Evolutionary conservation across 2,329 filamentous ascomycete species (phyloP).

Genomic region (Ophiostoma ulmi): DNA sequence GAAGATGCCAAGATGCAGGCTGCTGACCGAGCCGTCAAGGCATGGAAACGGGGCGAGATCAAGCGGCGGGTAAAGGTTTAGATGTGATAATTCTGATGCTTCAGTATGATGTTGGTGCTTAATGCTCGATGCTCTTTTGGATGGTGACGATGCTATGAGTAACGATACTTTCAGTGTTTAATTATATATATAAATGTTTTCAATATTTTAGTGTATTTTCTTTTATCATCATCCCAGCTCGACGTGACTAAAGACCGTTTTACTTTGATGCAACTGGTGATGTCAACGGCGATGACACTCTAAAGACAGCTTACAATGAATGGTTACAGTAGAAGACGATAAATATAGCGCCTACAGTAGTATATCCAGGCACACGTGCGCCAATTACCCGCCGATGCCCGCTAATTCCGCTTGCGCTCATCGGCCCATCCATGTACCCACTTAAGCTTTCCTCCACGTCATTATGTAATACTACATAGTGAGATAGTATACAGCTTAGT

Average conservation of each 20-base stretch:
- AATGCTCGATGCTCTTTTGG: not conserved
- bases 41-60: conserved; percentile 25
- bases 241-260: not conserved
- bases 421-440: not conserved
- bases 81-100: not conserved
- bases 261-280: not conserved
- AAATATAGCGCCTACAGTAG: not conserved
- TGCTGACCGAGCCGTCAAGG: conserved; percentile 46
- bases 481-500: not conserved
- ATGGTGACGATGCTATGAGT: not conserved
- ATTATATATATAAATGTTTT: not conserved
- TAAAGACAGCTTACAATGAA: not conserved
- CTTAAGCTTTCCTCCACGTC: conserved; percentile 5
- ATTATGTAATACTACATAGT: conserved; percentile 4
- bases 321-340: not conserved
- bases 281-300: not conserved
- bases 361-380: not conserved
- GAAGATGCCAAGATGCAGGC: conserved; percentile 54
- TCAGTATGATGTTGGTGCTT: not conserved
- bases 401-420: not conserved
- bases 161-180: not conserved
- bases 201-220: no score
- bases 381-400: not conserved
- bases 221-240: no score
- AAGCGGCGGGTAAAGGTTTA: not conserved